Evolutionary conservation across 371 early-diverging fungal species (phyloP).

Genomic region (Capillidium heterosporum): DNA sequence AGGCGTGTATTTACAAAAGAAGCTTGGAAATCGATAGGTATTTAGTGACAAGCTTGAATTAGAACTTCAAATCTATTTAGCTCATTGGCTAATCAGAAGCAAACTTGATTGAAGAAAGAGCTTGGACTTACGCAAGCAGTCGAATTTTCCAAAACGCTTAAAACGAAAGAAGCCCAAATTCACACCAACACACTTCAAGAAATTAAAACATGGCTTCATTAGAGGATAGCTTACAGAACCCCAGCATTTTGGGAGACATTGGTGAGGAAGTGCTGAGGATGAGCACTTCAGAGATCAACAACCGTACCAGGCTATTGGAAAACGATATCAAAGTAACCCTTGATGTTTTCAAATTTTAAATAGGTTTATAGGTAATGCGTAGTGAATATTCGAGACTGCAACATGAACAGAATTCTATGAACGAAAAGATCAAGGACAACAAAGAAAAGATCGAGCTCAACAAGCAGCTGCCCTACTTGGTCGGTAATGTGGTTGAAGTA

Average conservation of each 20-base stretch:
- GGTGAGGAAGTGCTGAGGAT: conserved; percentile 62
- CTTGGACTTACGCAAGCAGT: too few species aligned
- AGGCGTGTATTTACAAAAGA: too few species aligned
- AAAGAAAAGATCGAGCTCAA: conserved; percentile 98
- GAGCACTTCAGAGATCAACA: conserved; percentile 77
- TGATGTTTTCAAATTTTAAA: background rate
- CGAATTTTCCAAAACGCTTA: too few species aligned
- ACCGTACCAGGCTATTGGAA: conserved; percentile 81
- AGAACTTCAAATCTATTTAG: too few species aligned
- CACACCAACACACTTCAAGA: too few species aligned
- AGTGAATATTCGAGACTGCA: conserved; percentile 69
- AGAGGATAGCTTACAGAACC: conserved; percentile 1
- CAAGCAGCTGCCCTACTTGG: conserved; percentile 97
- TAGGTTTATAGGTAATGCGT: conserved; percentile 53
- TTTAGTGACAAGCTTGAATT: too few species aligned
- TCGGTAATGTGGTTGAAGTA: conserved; percentile 97
- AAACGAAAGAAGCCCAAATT: too few species aligned
- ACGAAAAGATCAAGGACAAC: conserved; percentile 95
- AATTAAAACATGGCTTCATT: background rate
- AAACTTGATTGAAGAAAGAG: too few species aligned
- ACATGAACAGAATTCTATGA: conserved; percentile 79
- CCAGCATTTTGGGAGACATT: background rate
- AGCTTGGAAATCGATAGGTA: too few species aligned
- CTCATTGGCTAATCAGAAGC: too few species aligned
- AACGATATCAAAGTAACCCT: conserved; percentile 81